Base-by-base conservation (phyloP, 306 rosid genomes). In the Ormosia semicastrata region DNA sequence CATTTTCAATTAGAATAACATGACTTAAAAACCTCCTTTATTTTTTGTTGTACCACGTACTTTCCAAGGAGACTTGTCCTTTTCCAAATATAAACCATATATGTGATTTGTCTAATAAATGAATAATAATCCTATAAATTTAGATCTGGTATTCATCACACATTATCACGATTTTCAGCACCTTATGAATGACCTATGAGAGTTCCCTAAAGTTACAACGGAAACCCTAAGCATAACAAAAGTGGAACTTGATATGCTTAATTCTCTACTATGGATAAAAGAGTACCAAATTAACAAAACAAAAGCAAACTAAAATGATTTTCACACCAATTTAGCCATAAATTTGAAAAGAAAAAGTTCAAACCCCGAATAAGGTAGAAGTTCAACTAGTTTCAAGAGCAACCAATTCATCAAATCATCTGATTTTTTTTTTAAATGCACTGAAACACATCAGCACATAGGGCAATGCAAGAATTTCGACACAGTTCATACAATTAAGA, bases 141-240 rank as follows among this genome's bases (percentile, higher is more conserved):
- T 59, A 34, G 49, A 82, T 43, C 71, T 1, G 56, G 47, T 7
- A 36, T 37, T 65, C 6, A 39, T 70, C 18, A 79, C 47, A n/a
- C 34, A 44, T 46, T 18, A 46, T 43, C 64, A 40, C 13, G 5
- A 17, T 30, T 17, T 54, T 50, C 63, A 32, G 18, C 0, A 14
- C 24, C 63, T 73, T 1, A 15, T 11, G 7, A 68, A 60, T 72
- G n/a, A 78, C 76, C 72, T 14, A 57, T 54, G 32, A 44, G 47
- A 57, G 41, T 54, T 8, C 66, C 53, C 46, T 37, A 39, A 63
- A 37, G 24, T 44, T 68, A 53, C 2, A 50, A 66, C n/a, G 9
- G 8, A 62, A 73, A 66, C 77, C 73, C 71, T 41, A 73, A 32
- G 49, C 81, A 81, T 24, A 52, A 56, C 30, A 44, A 72, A 54